Conservation (phyloP, 1,139 yeast species). For the Candida sp. region DNA sequence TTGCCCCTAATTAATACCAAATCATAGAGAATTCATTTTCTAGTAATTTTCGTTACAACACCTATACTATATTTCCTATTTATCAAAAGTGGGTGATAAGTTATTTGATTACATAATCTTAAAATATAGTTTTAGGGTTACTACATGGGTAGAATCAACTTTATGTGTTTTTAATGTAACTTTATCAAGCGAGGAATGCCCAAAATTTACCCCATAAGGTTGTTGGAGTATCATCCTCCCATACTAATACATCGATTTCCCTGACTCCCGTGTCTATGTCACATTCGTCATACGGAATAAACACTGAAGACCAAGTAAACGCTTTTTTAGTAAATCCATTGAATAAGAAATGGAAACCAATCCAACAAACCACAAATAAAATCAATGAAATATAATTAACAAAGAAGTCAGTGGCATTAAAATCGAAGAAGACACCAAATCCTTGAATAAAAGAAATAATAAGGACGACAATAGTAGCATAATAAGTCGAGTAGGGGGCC, state of each 20-base stretch:
- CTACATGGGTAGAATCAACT: too few species aligned
- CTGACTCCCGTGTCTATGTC: constrained; percentile 63
- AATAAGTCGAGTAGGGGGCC: constrained; percentile 63
- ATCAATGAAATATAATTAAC: constrained; percentile 66
- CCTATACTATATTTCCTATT: too few species aligned
- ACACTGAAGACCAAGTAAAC: constrained; percentile 27
- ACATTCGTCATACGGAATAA: constrained; percentile 49
- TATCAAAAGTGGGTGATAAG: too few species aligned
- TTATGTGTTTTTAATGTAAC: too few species aligned
- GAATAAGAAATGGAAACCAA: constrained; percentile 49
- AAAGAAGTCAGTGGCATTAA: constrained; percentile 55
- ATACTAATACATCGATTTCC: constrained; percentile 49
- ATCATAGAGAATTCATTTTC: too few species aligned
- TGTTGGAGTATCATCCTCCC: constrained; percentile 50
- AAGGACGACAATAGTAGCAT: constrained; percentile 48
- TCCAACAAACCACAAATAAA: constrained; percentile 50
- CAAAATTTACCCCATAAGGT: constrained; percentile 55
- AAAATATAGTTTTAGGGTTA: too few species aligned
- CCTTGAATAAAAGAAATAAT: constrained; percentile 70
- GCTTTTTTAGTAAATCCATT: constrained; percentile 34
- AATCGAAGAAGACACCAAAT: constrained; percentile 54
- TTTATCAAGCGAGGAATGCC: constrained; percentile 27
- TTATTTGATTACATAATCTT: too few species aligned
- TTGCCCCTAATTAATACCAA: too few species aligned
- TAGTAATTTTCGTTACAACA: too few species aligned